Base-by-base conservation (phyloP, 2,329 filamentous ascomycete species). In the Alternaria novae-zelandiae region DNA sequence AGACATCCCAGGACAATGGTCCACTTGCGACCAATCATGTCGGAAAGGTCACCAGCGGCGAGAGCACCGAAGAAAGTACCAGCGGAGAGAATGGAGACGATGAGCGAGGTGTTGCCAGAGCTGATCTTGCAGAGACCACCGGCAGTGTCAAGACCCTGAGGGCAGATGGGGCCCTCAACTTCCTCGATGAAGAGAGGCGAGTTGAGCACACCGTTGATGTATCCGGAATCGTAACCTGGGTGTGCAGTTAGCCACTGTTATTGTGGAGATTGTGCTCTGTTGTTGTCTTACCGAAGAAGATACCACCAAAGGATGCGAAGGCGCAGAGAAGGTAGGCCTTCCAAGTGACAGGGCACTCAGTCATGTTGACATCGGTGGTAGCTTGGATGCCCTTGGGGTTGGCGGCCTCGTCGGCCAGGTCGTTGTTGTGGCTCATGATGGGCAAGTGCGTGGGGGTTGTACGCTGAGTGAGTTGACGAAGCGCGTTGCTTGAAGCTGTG, bases 81-180 rank as follows among this genome's bases (percentile, higher is more conserved):
- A 21, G 89, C 91, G 63, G 92, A 96, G 45, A 97, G 85, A 66
- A 96, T 95, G 12, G 92, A 91, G 50, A 95, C 91, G 59, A 94
- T 91, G 66, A 91, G 83, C 28, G 92, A 90, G 45, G 78, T 93
- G 91, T 84, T 10, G n/a, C 20, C 57, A 57, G 66, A 44, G 69
- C 59, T 50, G 21, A 26, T 46, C 17, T 12, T 26, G 23, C 17
- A 15, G 12, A 50, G 11, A 5, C 12, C 36, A 41, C 1, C 6
- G 2, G 49, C 5, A 11, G 12, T 53, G 12, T 20, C 1, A 9
- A 41, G n/a, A 17, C 25, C 12, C 21, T 45, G 5, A 6, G 28
- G 36, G 36, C 21, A 25, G 5, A 71, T 73, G 13, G 89, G 83
- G 70, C 74, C 49, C 57, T 75, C 76, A 56, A 76, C 78, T 47